Base-by-base conservation (phyloP, 805 yeast genomes). In the Yarrowia osloensis region DNA sequence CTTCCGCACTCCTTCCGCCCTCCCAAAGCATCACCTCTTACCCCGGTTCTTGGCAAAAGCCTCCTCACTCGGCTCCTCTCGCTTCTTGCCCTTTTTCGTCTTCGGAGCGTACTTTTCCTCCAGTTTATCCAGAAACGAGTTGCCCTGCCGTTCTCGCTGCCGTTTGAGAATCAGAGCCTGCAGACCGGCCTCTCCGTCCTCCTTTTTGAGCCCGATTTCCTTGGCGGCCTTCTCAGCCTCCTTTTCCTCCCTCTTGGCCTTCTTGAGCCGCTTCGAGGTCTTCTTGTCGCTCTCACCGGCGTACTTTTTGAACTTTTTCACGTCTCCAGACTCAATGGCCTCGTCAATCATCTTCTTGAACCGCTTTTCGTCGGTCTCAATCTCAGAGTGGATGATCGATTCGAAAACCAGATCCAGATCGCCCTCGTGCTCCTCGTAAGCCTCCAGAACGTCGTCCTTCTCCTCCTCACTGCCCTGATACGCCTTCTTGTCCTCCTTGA, bases 341-440 rank as follows among this genome's bases (percentile, higher is more conserved):
- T 78, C 78, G 35, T 81, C 78, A 31, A 91, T 83, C 1, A 86
- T 80, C 1, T 74, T 75, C 67, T 82, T 84, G 50, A 89, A 81
- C 42, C 97, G 81, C 35, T 76, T 77, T 72, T 90, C 96, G 71
- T 88, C 91, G 0, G 74, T 79, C 40, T 80, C 82, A 50, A 88
- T 81, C 69, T 88, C 92, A 65, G 89, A 81, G 76, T 92, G 97
- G 11, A 95, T 89, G 3, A 92, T 87, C 37, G 81, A 80, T 74
- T 91, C 96, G 73, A 91, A 89, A 6, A 91, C 78, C 62, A 80
- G 79, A 54, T 87, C 79, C 71, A 91, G 84, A 71, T 90, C 90
- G 5, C 97, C 97, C 15, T 85, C 82, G 52, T 81, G 81, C 70
- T 80, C 84, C 9, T 80, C 75, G 78, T 88, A 88, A 59, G 82